Conservation (phyloP, 176 grass and related monocot species). For the Stipa capillata region DNA sequence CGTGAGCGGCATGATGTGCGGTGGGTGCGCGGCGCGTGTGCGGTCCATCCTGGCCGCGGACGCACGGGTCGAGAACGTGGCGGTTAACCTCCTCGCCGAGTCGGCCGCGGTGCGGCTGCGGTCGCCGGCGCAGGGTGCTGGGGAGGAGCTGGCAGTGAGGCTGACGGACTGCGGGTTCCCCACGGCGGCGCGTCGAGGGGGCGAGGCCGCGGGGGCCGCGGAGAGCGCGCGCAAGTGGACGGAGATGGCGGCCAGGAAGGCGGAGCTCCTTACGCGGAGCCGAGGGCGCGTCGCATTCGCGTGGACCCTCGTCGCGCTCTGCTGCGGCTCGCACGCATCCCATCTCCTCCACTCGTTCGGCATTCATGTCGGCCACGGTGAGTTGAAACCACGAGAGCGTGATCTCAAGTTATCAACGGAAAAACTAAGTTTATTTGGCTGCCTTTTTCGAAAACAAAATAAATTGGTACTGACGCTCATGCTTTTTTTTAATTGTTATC, state of each 20-base stretch:
- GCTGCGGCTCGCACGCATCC: conserved; percentile 76
- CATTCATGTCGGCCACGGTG: conserved; percentile 82
- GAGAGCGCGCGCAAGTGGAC: conserved; percentile 86
- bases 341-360: conserved; percentile 86
- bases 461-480: not conserved
- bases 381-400: not conserved
- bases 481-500: not conserved
- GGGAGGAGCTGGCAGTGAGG: conserved; percentile 64
- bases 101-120: conserved; percentile 67
- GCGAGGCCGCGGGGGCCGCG: conserved; percentile 34
- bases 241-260: conserved; percentile 85
- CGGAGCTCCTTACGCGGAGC: conserved; percentile 64
- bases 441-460: not conserved
- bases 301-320: conserved; percentile 97
- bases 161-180: conserved; percentile 79
- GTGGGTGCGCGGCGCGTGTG: conserved; percentile 82
- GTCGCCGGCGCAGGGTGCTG: conserved; percentile 15
- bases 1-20: conserved; percentile 96
- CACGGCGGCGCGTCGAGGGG: conserved; percentile 31
- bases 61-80: conserved; percentile 59
- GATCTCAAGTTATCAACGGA: not conserved
- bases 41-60: conserved; percentile 64
- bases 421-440: not conserved
- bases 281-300: conserved; percentile 70
- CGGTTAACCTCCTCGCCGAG: conserved; percentile 87